Percentiles rank a stretch among this genome's conserved stretches.
Evolutionary conservation across 2,329 filamentous ascomycete genomes (phyloP).

Genomic region (Alternaria panax): DNA sequence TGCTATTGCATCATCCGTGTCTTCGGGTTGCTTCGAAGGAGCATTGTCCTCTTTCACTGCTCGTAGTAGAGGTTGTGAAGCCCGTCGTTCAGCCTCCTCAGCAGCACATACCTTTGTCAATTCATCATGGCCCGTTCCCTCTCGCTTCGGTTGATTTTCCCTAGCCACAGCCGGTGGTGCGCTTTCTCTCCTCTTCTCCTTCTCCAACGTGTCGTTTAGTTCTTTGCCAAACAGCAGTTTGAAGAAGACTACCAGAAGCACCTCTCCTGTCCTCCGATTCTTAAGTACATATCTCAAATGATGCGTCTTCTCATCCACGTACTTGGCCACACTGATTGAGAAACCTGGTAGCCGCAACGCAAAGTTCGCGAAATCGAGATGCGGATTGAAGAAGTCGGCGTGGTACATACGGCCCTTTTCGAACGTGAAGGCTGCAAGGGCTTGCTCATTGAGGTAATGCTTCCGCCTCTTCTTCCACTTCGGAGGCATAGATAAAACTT

Average conservation of each 20-base stretch:
- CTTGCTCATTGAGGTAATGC: conserved; percentile 48
- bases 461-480: conserved; percentile 56
- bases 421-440: conserved; percentile 51
- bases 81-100: conserved; percentile 2
- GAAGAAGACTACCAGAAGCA: conserved; percentile 56
- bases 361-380: conserved; percentile 58
- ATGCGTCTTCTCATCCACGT: conserved; percentile 58
- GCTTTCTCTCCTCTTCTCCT: conserved; percentile 6
- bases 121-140: conserved; percentile 3
- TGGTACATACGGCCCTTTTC: conserved; percentile 55
- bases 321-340: conserved; percentile 54
- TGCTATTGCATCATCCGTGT: background rate
- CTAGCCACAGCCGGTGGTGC: background rate
- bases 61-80: background rate
- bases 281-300: conserved; percentile 57
- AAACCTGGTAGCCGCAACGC: conserved; percentile 56
- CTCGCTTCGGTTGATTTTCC: background rate
- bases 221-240: conserved; percentile 56
- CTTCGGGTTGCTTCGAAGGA: background rate
- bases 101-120: background rate
- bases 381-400: conserved; percentile 59
- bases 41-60: background rate
- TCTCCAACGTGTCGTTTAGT: conserved; percentile 45
- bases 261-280: conserved; percentile 51
- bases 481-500: conserved; percentile 44